Conservation (phyloP, 176 grass and related monocot species). For the Triticum turgidum region DNA sequence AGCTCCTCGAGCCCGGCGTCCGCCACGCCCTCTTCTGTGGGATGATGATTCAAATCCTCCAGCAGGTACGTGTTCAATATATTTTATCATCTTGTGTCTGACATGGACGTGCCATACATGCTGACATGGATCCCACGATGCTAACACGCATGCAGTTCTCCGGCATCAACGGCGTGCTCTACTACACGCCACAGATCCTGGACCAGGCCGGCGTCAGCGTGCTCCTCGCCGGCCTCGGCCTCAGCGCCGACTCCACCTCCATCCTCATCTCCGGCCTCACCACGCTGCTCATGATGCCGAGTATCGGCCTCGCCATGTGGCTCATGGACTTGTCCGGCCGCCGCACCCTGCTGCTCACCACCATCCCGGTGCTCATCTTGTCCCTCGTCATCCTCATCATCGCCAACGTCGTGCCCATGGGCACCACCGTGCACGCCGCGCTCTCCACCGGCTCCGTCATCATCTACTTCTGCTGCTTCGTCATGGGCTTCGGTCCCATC, state of each 20-base stretch:
- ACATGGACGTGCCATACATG: background rate
- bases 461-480: slow-evolving; percentile 81
- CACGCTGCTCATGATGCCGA: slow-evolving; percentile 76
- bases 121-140: background rate
- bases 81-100: too few relatives aligned
- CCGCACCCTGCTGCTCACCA: slow-evolving; percentile 56
- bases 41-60: slow-evolving; percentile 65
- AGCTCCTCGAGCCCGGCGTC: slow-evolving; percentile 61
- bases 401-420: slow-evolving; percentile 45
- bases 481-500: slow-evolving; percentile 90
- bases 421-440: slow-evolving; percentile 45
- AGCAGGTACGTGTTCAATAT: slow-evolving; percentile 27
- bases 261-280: slow-evolving; percentile 77
- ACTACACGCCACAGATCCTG: slow-evolving; percentile 92
- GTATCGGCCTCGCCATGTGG: slow-evolving; percentile 76
- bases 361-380: slow-evolving; percentile 63
- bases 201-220: slow-evolving; percentile 85
- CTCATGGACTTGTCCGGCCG: slow-evolving; percentile 89
- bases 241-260: slow-evolving; percentile 61
- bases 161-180: slow-evolving; percentile 85
- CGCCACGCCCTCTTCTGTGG: slow-evolving; percentile 66
- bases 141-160: slow-evolving; percentile 45
- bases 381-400: slow-evolving; percentile 54
- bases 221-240: slow-evolving; percentile 46
- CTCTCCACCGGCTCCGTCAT: slow-evolving; percentile 69